phyloP scores from a whole-genome alignment of 1,139 yeast species.

The Suhomyces wounanorum region DNA sequence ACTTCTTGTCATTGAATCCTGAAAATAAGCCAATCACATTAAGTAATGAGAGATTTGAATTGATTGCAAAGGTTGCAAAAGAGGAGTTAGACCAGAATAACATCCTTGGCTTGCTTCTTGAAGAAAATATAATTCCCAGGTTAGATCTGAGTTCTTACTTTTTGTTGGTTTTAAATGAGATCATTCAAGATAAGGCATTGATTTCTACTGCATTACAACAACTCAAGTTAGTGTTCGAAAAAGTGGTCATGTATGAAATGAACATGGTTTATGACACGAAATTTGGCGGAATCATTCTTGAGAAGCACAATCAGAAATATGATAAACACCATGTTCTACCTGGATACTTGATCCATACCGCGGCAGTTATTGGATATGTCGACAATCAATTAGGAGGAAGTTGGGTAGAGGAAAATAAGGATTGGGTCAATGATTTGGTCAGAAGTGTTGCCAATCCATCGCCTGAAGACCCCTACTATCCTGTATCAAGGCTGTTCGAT shows the following conservation, averaged over 20 bases:
- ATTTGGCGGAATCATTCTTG: background rate
- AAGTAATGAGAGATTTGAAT: slow-evolving; percentile 42
- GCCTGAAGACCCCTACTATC: background rate
- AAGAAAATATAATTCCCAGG: too few relatives aligned
- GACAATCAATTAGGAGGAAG: background rate
- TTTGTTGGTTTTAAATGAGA: slow-evolving; percentile 29
- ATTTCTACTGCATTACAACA: background rate
- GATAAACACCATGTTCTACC: background rate
- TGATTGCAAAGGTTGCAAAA: too few relatives aligned
- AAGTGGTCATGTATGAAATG: background rate
- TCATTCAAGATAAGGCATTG: slow-evolving; percentile 51
- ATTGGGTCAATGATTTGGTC: background rate
- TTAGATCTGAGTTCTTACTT: slow-evolving; percentile 77
- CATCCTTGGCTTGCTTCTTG: too few relatives aligned
- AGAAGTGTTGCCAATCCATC: background rate
- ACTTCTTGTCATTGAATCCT: slow-evolving; percentile 63
- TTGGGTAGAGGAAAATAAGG: background rate
- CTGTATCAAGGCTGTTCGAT: too few relatives aligned
- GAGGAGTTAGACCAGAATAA: slow-evolving; percentile 54
- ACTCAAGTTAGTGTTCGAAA: background rate
- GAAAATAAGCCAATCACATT: slow-evolving; percentile 37
- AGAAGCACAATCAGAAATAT: too few relatives aligned
- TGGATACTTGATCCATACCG: background rate
- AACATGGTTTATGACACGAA: background rate
- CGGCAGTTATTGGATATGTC: background rate